Conservation (phyloP, 352 stramenopile species). For the Phytophthora fragariae region DNA sequence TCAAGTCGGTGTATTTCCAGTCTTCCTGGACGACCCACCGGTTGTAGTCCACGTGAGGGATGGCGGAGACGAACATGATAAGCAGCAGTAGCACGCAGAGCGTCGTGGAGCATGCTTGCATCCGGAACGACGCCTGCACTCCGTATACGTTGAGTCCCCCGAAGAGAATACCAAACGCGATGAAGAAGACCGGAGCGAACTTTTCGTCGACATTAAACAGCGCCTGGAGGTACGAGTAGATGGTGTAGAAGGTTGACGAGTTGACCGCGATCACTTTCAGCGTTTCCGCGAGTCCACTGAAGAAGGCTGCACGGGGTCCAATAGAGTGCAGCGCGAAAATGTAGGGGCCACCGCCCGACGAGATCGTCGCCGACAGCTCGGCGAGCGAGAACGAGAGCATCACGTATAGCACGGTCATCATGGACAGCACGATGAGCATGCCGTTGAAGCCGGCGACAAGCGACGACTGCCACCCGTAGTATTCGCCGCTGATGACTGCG, state of each 20-base stretch:
- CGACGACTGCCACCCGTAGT: slow-evolving; percentile 72
- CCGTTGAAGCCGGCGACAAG: slow-evolving; percentile 63
- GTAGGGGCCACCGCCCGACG: slow-evolving; percentile 64
- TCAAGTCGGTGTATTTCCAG: slow-evolving; percentile 58
- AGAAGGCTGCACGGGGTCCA: slow-evolving; percentile 43
- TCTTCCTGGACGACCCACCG: slow-evolving; percentile 58
- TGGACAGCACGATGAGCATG: slow-evolving; percentile 60
- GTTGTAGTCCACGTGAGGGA: slow-evolving; percentile 60
- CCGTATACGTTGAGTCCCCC: slow-evolving; percentile 58
- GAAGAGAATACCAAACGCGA: slow-evolving; percentile 61
- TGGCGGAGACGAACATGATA: slow-evolving; percentile 63
- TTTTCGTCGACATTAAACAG: slow-evolving; percentile 49
- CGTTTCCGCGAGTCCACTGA: slow-evolving; percentile 51
- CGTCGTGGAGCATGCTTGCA: slow-evolving; percentile 58
- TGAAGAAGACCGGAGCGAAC: slow-evolving; percentile 55
- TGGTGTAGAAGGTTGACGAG: slow-evolving; percentile 55
- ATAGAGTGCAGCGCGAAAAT: slow-evolving; percentile 66
- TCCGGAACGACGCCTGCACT: slow-evolving; percentile 64
- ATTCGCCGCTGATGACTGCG: slow-evolving; percentile 46
- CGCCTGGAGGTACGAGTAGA: slow-evolving; percentile 50
- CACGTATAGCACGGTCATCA: slow-evolving; percentile 69
- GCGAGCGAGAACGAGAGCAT: slow-evolving; percentile 71
- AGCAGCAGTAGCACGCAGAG: slow-evolving; percentile 56
- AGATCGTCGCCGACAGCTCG: slow-evolving; percentile 66
- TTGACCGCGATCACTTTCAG: slow-evolving; percentile 70